A percentile compares a stretch with the other conserved stretches of the same genome.
phyloP scores from a whole-genome alignment of 345 rosid genomes.

The Erucastrum elatum region DNA sequence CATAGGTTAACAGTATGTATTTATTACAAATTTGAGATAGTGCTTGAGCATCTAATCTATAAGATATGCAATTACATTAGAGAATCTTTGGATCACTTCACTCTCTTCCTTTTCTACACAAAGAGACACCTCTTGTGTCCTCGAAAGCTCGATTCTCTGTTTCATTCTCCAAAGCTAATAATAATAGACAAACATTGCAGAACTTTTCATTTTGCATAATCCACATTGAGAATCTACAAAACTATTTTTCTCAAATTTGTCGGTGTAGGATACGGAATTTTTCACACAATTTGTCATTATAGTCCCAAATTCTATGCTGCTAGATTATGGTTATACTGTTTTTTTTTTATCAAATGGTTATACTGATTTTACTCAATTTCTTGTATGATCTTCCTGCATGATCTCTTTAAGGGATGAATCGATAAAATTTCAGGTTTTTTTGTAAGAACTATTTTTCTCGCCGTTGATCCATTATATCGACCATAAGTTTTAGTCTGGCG shows the following conservation, averaged over 20 bases:
- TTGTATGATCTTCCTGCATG: too few relatives aligned
- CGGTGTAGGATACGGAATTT: too few relatives aligned
- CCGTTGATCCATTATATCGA: conserved; percentile 12
- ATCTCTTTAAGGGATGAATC: too few relatives aligned
- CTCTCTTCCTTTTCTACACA: conserved; percentile 19
- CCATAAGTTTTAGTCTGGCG: neutral
- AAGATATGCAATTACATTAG: conserved; percentile 17
- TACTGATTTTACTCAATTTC: too few relatives aligned
- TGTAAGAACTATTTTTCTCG: neutral
- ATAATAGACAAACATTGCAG: neutral
- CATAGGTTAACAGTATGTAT: neutral
- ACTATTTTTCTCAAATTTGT: neutral
- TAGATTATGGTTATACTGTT: too few relatives aligned
- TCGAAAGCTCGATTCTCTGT: conserved; percentile 6
- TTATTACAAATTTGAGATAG: conserved; percentile 9
- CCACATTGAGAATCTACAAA: neutral
- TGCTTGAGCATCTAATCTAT: conserved; percentile 46
- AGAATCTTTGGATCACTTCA: conserved; percentile 37
- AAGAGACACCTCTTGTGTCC: conserved; percentile 29
- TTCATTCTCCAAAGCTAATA: neutral
- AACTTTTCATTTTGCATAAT: conserved; percentile 9
- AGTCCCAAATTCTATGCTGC: too few relatives aligned
- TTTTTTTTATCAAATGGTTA: too few relatives aligned
- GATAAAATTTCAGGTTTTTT: neutral
- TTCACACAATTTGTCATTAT: too few relatives aligned